Conservation (phyloP, 768 basidiomycete genomes). For the Chalciporus piperatus region DNA sequence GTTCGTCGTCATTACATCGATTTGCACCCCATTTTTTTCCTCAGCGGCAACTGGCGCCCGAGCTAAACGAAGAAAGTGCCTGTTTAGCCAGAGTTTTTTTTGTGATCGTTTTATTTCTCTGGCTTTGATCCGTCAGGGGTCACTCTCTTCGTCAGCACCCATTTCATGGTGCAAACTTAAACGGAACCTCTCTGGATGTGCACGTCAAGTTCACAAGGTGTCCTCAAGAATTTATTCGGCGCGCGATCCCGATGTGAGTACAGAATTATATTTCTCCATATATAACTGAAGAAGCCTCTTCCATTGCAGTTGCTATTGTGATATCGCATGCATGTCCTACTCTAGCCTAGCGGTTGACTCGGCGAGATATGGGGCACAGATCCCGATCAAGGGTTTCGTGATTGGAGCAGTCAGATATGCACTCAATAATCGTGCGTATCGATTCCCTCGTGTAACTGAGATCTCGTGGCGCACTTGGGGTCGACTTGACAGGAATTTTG, state of each 20-base stretch:
- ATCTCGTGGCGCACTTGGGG: neutral
- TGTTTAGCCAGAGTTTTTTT: constrained; percentile 6
- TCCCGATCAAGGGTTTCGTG: constrained; percentile 8
- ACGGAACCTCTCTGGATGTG: constrained; percentile 12
- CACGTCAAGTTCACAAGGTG: constrained; percentile 5
- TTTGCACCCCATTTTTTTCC: constrained; percentile 7
- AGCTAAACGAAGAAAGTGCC: constrained; percentile 9
- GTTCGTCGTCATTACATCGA: constrained; percentile 3
- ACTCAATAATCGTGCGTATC: constrained; percentile 7
- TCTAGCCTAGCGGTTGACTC: neutral
- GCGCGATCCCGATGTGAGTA: constrained; percentile 13
- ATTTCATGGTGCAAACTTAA: constrained; percentile 7
- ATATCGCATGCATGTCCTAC: constrained; percentile 11
- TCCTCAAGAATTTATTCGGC: constrained; percentile 4
- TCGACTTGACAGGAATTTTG: constrained; percentile 8
- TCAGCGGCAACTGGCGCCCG: constrained; percentile 1
- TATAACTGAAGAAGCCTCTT: constrained; percentile 8
- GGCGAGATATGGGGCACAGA: constrained; percentile 23
- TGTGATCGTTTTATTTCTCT: constrained; percentile 9
- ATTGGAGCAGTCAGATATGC: neutral
- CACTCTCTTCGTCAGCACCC: constrained; percentile 11
- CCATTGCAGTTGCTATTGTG: constrained; percentile 13
- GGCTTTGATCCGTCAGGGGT: constrained; percentile 28
- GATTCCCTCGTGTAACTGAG: constrained; percentile 7
- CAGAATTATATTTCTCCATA: constrained; percentile 6